Percentiles rank a stretch among this genome's conserved stretches.
These are phyloP conservation scores for Leptodermis oblonga DNA, from an alignment of 257 asterid species.

Conservation along the genomic window DNA sequence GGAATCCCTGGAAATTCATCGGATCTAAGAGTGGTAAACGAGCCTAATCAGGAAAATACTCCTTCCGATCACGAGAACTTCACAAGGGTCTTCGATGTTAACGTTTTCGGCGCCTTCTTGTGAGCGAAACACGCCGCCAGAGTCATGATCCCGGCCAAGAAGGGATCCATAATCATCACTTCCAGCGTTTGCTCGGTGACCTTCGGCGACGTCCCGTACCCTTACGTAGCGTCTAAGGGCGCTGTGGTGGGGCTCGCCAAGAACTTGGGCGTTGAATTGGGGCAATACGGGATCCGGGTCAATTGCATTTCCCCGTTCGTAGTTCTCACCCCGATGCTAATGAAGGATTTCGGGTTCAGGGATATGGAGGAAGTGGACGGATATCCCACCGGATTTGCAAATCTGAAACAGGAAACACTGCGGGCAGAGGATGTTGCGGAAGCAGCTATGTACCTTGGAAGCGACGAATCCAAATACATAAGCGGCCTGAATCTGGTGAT, in stretches of 20 bases:
- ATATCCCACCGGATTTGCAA: slow-evolving; percentile 12
- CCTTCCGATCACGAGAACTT: slow-evolving; percentile 4
- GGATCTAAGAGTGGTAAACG: not conserved
- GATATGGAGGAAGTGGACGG: slow-evolving; percentile 17
- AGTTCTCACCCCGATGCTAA: slow-evolving; percentile 25
- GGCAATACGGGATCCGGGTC: slow-evolving; percentile 25
- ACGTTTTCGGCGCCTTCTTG: slow-evolving; percentile 25
- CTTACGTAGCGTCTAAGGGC: slow-evolving; percentile 18
- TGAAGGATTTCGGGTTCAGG: slow-evolving; percentile 9
- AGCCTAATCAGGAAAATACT: not conserved
- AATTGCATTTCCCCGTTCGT: slow-evolving; percentile 25
- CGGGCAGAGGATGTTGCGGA: slow-evolving; percentile 32
- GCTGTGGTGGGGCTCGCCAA: slow-evolving; percentile 26
- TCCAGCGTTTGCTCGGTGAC: slow-evolving; percentile 18
- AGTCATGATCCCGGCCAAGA: slow-evolving; percentile 28
- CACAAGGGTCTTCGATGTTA: slow-evolving; percentile 21
- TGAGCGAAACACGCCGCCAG: slow-evolving; percentile 31
- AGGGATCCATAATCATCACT: slow-evolving; percentile 26
- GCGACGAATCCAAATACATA: slow-evolving; percentile 32
- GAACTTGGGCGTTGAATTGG: slow-evolving; percentile 28
- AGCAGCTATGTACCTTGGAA: slow-evolving; percentile 27
- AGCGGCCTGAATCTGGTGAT: slow-evolving; percentile 33
- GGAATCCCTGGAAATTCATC: slow-evolving; percentile 4
- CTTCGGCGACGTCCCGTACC: slow-evolving; percentile 5
- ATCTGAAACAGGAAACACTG: slow-evolving; percentile 24